Conservation (phyloP, 192 early-diverging fungal species). For the Phlyctochytrium arcticum region DNA sequence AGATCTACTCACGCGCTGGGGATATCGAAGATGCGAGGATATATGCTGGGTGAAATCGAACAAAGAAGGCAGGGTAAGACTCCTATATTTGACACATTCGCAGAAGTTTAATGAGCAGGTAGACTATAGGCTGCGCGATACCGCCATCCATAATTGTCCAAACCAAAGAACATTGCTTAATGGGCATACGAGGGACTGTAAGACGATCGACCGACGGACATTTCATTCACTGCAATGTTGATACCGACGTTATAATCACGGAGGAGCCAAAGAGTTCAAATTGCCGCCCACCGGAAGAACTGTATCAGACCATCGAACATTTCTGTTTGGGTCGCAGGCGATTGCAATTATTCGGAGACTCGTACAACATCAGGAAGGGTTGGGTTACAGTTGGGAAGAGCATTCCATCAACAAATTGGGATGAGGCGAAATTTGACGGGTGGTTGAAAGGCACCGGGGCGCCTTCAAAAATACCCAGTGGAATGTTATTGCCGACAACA, state of each 20-base stretch:
- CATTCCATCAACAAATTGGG: conserved; percentile 44
- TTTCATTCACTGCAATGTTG: conserved; percentile 70
- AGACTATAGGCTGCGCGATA: conserved; percentile 31
- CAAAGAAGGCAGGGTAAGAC: conserved; percentile 38
- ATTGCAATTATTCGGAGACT: conserved; percentile 58
- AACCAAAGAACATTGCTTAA: conserved; percentile 64
- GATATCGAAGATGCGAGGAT: conserved; percentile 64
- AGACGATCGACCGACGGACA: conserved; percentile 59
- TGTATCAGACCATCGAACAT: conserved; percentile 61
- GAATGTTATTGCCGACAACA: not conserved
- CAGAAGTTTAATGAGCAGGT: not conserved
- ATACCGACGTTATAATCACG: conserved; percentile 64
- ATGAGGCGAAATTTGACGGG: conserved; percentile 27
- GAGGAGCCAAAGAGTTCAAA: conserved; percentile 44
- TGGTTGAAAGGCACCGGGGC: not conserved
- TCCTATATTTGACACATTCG: too few species aligned
- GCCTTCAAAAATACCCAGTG: not conserved
- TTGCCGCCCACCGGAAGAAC: conserved; percentile 53
- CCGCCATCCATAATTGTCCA: conserved; percentile 47
- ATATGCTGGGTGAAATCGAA: conserved; percentile 67
- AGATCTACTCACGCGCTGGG: conserved; percentile 56
- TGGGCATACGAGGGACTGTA: conserved; percentile 66
- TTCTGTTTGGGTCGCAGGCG: conserved; percentile 61
- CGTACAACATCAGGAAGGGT: conserved; percentile 55
- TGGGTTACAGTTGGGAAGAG: conserved; percentile 57